Evolutionary conservation across 768 basidiomycete genomes (phyloP).

Genomic region (Dentipellis fragilis): DNA sequence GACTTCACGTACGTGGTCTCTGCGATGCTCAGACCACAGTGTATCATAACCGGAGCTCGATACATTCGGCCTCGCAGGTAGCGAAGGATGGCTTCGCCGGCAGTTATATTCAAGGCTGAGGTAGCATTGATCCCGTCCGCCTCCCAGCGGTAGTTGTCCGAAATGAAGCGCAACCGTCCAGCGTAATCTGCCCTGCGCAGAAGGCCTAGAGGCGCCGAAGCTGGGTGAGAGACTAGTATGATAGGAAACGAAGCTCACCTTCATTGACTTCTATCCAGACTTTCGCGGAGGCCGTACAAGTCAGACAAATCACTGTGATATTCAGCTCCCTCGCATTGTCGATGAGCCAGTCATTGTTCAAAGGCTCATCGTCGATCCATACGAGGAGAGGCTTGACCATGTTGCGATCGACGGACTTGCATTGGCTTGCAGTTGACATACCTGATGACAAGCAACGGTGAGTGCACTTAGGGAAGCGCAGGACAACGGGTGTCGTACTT

Average conservation of each 20-base stretch:
- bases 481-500: background rate
- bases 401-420: background rate
- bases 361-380: background rate
- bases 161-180: background rate
- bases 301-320: background rate
- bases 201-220: background rate
- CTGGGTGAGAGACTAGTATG: background rate
- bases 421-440: background rate
- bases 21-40: conserved; percentile 11
- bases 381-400: background rate
- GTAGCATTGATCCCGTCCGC: background rate
- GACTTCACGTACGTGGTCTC: background rate
- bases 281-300: background rate
- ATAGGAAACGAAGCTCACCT: background rate
- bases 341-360: background rate
- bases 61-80: conserved; percentile 18
- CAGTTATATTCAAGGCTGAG: conserved; percentile 14
- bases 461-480: background rate
- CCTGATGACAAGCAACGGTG: too few relatives aligned
- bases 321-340: background rate
- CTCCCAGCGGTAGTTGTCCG: background rate
- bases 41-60: conserved; percentile 17
- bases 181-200: background rate
- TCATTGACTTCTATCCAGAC: background rate
- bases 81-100: conserved; percentile 19